These are phyloP conservation scores for Aspergillus fumigatus DNA, from an alignment of 2,329 filamentous ascomycete species.

Conservation along the genomic window DNA sequence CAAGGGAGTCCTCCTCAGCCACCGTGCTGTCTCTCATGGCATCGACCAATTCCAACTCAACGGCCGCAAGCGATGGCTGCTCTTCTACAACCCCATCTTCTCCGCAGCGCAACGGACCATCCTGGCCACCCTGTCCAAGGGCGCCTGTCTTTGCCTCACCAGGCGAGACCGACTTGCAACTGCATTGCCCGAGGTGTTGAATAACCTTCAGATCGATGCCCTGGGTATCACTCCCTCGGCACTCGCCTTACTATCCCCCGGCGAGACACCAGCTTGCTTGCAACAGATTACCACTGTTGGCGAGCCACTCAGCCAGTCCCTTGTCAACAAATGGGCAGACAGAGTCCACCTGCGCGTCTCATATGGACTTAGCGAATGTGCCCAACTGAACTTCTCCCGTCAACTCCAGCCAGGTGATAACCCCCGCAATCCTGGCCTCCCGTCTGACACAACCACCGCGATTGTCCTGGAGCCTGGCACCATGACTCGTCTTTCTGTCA, in stretches of 20 bases:
- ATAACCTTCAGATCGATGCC: background rate
- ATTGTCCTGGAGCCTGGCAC: background rate
- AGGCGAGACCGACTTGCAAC: background rate
- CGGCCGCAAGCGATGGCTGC: background rate
- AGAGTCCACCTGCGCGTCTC: background rate
- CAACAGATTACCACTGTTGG: background rate
- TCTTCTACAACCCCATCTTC: background rate
- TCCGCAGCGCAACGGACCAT: background rate
- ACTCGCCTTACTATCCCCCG: background rate
- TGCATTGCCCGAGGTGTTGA: background rate
- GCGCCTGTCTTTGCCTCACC: background rate
- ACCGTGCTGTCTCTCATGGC: conserved; percentile 18
- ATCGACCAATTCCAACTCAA: conserved; percentile 18
- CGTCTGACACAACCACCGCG: background rate
- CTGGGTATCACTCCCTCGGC: background rate
- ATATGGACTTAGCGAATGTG: background rate
- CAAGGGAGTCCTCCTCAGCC: conserved; percentile 38
- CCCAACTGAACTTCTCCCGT: background rate
- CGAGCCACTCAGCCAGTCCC: background rate
- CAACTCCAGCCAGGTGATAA: background rate
- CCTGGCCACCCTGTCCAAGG: background rate
- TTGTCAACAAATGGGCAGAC: background rate
- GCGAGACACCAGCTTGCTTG: background rate
- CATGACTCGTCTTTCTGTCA: background rate
- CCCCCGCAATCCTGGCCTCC: background rate